These are phyloP conservation scores for Prunus davidiana DNA, from an alignment of 306 rosid species.

Conservation along the genomic window DNA sequence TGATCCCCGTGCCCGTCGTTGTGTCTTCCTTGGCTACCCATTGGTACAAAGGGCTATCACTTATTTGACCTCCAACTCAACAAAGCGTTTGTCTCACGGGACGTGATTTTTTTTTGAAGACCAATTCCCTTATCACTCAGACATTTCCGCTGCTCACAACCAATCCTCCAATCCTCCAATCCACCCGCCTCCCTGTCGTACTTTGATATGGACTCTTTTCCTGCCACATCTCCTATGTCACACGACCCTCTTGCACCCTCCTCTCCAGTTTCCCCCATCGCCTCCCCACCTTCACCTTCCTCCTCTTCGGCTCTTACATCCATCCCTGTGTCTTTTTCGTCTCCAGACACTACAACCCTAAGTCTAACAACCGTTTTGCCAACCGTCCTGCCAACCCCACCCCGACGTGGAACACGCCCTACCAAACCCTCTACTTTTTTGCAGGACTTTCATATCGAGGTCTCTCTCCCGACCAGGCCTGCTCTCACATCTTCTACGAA, in stretches of 20 bases:
- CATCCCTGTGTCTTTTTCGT: no score
- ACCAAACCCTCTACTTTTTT: not conserved
- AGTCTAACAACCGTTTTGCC: rapidly evolving
- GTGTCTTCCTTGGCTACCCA: not conserved
- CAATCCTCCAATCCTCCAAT: rapidly evolving
- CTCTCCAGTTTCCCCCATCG: no score
- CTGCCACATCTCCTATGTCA: not conserved
- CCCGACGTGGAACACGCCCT: not conserved
- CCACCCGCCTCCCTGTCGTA: no score
- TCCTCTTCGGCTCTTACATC: no score
- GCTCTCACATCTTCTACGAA: not conserved
- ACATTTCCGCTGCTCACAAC: not conserved
- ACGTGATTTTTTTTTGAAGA: not conserved
- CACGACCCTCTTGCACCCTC: no score
- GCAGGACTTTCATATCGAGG: not conserved
- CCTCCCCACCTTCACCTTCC: not conserved
- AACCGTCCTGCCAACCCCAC: not conserved
- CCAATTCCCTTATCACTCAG: not conserved
- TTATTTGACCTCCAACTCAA: not conserved
- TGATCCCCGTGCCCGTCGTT: not conserved
- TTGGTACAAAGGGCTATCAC: no score
- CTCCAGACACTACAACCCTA: no score
- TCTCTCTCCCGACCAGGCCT: not conserved
- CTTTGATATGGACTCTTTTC: not conserved
- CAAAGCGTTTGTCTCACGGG: not conserved